Conservation (phyloP, 805 yeast genomes). For the Candida saitoana region DNA sequence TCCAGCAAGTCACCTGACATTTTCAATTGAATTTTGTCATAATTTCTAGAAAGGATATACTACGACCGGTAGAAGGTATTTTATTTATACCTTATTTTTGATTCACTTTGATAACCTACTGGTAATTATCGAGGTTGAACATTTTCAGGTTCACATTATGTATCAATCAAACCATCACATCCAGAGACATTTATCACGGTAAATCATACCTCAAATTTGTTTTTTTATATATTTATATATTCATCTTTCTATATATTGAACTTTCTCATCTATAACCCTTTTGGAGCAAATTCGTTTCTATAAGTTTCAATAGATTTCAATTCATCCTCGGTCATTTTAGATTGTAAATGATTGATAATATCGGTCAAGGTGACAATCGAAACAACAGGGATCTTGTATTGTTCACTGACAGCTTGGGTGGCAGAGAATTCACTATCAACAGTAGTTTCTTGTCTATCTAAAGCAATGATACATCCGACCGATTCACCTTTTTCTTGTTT, state of each 20-base stretch:
- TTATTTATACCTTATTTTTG: too few relatives aligned
- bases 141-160: too few relatives aligned
- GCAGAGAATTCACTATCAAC: conserved; percentile 67
- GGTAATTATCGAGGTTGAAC: too few relatives aligned
- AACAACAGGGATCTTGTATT: conserved; percentile 76
- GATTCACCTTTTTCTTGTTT: conserved; percentile 63
- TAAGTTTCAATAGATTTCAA: conserved; percentile 56
- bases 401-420: conserved; percentile 70
- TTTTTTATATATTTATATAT: too few relatives aligned
- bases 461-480: conserved; percentile 82
- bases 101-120: too few relatives aligned
- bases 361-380: conserved; percentile 75
- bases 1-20: too few relatives aligned
- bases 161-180: neutral
- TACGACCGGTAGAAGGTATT: too few relatives aligned
- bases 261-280: conserved; percentile 10
- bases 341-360: conserved; percentile 59
- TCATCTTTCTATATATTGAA: too few relatives aligned
- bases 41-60: too few relatives aligned
- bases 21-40: neutral
- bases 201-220: neutral
- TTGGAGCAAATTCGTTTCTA: conserved; percentile 48
- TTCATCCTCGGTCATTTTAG: conserved; percentile 55
- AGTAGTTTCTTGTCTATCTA: conserved; percentile 93
- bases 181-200: neutral